Evolutionary conservation across 768 basidiomycete genomes (phyloP).

Genomic region (Tephrocybe sp.): DNA sequence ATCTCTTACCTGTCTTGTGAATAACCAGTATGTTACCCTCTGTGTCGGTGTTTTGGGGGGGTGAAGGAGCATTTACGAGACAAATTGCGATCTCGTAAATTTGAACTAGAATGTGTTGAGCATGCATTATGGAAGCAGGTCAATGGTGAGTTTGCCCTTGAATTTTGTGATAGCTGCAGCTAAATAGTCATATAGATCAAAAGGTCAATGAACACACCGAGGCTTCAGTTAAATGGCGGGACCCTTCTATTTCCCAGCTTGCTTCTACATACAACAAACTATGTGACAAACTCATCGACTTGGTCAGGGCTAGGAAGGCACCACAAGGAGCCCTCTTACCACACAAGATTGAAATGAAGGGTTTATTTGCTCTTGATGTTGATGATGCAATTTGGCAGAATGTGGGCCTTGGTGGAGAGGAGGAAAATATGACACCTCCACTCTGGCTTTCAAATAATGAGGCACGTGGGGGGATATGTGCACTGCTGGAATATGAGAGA

Average conservation of each 20-base stretch:
- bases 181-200: constrained; percentile 15
- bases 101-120: constrained; percentile 23
- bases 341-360: constrained; percentile 15
- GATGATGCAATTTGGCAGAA: constrained; percentile 36
- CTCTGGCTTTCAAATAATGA: constrained; percentile 27
- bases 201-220: constrained; percentile 27
- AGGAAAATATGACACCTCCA: constrained; percentile 5
- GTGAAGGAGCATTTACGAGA: constrained; percentile 22
- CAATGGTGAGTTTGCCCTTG: constrained; percentile 17
- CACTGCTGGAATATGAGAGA: constrained; percentile 22
- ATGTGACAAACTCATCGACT: constrained; percentile 17
- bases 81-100: constrained; percentile 20
- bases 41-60: constrained; percentile 22
- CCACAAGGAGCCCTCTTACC: constrained; percentile 22
- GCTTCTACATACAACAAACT: constrained; percentile 26
- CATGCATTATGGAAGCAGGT: constrained; percentile 15
- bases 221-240: constrained; percentile 19
- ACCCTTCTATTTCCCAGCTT: constrained; percentile 24
- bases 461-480: constrained; percentile 25
- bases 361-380: constrained; percentile 30
- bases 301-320: constrained; percentile 19
- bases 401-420: constrained; percentile 23
- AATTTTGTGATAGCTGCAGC: not conserved
- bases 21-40: constrained; percentile 6
- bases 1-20: not conserved